phyloP scores from a whole-genome alignment of 192 early-diverging fungal species.

The Umbelopsis ramanniana region DNA sequence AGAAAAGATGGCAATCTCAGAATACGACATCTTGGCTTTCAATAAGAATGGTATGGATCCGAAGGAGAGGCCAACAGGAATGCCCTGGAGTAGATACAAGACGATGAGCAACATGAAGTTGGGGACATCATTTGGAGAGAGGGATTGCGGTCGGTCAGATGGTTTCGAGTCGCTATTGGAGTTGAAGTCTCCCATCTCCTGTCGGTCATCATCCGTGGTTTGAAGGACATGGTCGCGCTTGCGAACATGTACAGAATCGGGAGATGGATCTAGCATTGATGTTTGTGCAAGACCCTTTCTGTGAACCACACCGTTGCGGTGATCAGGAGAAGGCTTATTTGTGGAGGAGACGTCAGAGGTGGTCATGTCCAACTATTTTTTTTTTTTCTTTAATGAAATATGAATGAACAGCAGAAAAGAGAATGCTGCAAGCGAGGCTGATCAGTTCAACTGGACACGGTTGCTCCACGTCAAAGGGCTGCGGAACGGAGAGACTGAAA shows the following conservation, averaged over 20 bases:
- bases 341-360: conserved; percentile 21
- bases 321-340: conserved; percentile 21
- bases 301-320: not conserved
- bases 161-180: not conserved
- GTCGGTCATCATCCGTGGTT: not conserved
- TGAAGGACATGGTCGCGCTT: conserved; percentile 2
- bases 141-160: not conserved
- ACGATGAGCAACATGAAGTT: not conserved
- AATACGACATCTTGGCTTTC: conserved; percentile 91
- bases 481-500: not conserved
- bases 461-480: not conserved
- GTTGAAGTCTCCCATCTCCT: not conserved
- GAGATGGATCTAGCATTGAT: conserved; percentile 17
- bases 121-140: conserved; percentile 1
- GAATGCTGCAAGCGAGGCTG: not conserved
- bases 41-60: conserved; percentile 94
- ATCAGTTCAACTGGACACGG: not conserved
- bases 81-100: conserved; percentile 87
- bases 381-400: not conserved
- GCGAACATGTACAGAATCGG: conserved; percentile 18
- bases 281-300: not conserved
- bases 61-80: conserved; percentile 90
- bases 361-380: conserved; percentile 4
- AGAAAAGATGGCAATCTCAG: conserved; percentile 93
- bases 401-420: not conserved